Conservation (phyloP, 1,284 basidiomycete genomes). For the Heterobasidion parviporum region DNA sequence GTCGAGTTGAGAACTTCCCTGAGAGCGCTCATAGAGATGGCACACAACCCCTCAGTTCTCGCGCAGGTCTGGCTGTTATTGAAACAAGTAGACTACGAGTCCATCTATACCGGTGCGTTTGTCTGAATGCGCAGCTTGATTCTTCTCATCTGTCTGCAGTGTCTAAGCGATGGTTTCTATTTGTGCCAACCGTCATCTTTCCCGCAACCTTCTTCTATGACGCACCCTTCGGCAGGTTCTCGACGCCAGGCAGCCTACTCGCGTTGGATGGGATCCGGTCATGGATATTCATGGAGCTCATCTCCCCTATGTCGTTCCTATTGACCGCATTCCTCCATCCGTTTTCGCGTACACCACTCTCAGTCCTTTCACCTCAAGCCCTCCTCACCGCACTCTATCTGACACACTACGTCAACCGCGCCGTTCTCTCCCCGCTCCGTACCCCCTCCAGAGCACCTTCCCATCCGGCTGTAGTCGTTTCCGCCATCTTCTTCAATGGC, state of each 20-base stretch:
- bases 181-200: conserved; percentile 17
- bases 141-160: conserved; percentile 11
- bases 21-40: too few species aligned
- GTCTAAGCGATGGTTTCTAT: conserved; percentile 24
- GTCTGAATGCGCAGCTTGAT: background rate
- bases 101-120: conserved; percentile 10
- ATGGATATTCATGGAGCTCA: conserved; percentile 84
- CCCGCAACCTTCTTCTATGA: conserved; percentile 37
- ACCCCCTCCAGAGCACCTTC: conserved; percentile 75
- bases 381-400: conserved; percentile 59
- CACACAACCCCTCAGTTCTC: too few species aligned
- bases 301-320: conserved; percentile 60
- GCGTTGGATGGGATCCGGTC: conserved; percentile 35
- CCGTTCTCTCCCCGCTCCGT: conserved; percentile 75
- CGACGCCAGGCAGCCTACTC: conserved; percentile 25
- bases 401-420: conserved; percentile 79
- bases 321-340: conserved; percentile 35
- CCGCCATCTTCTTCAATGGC: conserved; percentile 61
- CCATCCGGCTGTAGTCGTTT: conserved; percentile 59
- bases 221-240: conserved; percentile 76
- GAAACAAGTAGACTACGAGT: too few species aligned
- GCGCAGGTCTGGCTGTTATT: too few species aligned
- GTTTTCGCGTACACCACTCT: conserved; percentile 39
- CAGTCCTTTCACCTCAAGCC: conserved; percentile 25
- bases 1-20: too few species aligned